A percentile compares a stretch with the other conserved stretches of the same genome.
Evolutionary conservation across 495 filamentous ascomycete genomes (phyloP).

Genomic region (Aspergillus biplanus): DNA sequence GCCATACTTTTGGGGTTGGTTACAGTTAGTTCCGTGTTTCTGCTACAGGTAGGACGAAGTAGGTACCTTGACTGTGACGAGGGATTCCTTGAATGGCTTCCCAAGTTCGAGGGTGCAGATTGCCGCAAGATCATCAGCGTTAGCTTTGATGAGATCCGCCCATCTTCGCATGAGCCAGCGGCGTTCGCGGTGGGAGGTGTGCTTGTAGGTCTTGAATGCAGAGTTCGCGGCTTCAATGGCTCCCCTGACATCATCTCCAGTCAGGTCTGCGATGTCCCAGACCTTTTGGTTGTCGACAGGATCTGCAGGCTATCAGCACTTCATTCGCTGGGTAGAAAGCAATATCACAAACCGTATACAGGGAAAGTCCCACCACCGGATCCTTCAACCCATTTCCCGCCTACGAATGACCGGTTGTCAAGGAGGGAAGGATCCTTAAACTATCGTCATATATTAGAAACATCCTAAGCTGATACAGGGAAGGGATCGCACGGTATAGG

Average conservation of each 20-base stretch:
- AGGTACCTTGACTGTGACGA: slow-evolving; percentile 3
- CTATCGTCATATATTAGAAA: not conserved
- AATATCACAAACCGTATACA: not conserved
- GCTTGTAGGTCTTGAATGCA: slow-evolving; percentile 12
- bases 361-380: not conserved
- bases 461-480: no score
- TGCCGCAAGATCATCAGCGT: slow-evolving; percentile 14
- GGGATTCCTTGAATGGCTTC: slow-evolving; percentile 18
- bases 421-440: slow-evolving; percentile 6
- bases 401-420: not conserved
- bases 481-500: not conserved
- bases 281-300: slow-evolving; percentile 24
- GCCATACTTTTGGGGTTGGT: no score
- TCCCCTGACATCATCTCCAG: slow-evolving; percentile 24
- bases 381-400: not conserved
- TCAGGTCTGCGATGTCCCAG: not conserved
- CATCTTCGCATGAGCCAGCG: slow-evolving; percentile 8
- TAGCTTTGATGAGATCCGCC: slow-evolving; percentile 2
- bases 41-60: no score
- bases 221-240: slow-evolving; percentile 31
- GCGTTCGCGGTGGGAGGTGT: slow-evolving; percentile 11
- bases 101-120: slow-evolving; percentile 20
- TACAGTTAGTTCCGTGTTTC: no score
- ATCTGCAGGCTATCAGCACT: not conserved
- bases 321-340: not conserved